phyloP scores from a whole-genome alignment of 2,329 filamentous ascomycete genomes.

The Chrysosporium queenslandicum region DNA sequence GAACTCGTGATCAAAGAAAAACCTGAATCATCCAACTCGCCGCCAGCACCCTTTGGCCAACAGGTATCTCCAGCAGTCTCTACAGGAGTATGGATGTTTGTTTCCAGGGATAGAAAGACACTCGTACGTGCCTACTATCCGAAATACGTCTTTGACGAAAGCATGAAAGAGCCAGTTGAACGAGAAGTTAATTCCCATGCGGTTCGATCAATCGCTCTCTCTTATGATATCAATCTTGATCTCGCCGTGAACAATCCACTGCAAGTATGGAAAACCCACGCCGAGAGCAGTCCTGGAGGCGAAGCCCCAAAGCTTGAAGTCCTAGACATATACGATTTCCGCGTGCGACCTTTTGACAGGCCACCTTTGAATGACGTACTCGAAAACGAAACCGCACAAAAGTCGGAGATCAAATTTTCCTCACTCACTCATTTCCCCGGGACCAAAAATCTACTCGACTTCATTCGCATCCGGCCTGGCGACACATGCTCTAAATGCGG shows the following conservation, averaged over 20 bases:
- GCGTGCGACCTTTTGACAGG: slow-evolving; percentile 32
- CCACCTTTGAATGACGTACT: slow-evolving; percentile 33
- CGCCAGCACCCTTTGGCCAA: slow-evolving; percentile 4
- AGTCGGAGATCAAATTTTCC: slow-evolving; percentile 25
- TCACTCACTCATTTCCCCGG: slow-evolving; percentile 32
- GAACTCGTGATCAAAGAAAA: slow-evolving; percentile 20
- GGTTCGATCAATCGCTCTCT: slow-evolving; percentile 46
- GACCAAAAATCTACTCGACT: slow-evolving; percentile 44
- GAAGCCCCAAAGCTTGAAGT: slow-evolving; percentile 16
- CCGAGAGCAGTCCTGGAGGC: not conserved
- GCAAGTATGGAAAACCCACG: slow-evolving; percentile 41
- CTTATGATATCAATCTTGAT: slow-evolving; percentile 57
- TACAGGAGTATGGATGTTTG: slow-evolving; percentile 32
- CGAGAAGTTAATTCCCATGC: slow-evolving; percentile 49
- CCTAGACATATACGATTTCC: slow-evolving; percentile 34
- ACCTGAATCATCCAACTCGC: not conserved
- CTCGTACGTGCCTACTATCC: slow-evolving; percentile 63
- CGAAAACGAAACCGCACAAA: slow-evolving; percentile 12
- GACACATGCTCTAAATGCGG: slow-evolving; percentile 65
- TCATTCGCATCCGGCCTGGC: slow-evolving; percentile 56
- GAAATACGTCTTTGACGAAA: slow-evolving; percentile 31
- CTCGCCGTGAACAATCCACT: slow-evolving; percentile 54
- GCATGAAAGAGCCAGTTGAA: slow-evolving; percentile 26
- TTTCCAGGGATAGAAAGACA: slow-evolving; percentile 50
- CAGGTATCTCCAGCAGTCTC: slow-evolving; percentile 26